Evolutionary conservation across 2,329 filamentous ascomycete genomes (phyloP), one percentile per base, ranked within the genome.

Genomic region (Gliomastix tumulicola): DNA sequence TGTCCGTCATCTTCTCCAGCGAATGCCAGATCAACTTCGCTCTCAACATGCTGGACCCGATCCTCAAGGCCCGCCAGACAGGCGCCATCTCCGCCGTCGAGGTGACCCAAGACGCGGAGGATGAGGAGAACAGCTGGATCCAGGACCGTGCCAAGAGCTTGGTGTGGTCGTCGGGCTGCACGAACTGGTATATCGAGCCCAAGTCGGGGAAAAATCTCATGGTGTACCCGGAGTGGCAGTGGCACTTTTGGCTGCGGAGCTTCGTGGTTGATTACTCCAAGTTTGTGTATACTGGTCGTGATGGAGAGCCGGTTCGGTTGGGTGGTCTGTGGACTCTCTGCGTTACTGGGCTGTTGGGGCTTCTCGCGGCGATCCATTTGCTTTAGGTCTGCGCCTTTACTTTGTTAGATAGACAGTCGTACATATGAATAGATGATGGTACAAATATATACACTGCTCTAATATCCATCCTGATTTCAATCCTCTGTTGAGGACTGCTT

Each of bases 141-240:
- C 65, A 74, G 34, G 32, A 44, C 1, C 57, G 60, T 35, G 60
- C 63, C 0, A 63, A 55, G 32, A 53, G 54, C 23, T 47, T 72
- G 2, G 69, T 74, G 1, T 75, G 66, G 66, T 50, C 58, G 0
- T 62, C 60, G 2, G 69, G 70, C 1, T 75, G 71, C 42, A 65
- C 61, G 2, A 66, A 60, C n/a, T 75, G 70, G 71, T 69, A 62
- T 4, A 55, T 75, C 3, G 65, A 74, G 39, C 50, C 55, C 0
- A 58, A 57, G 32, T 68, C 67, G 0, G 60, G 62, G 1, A 54
- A 63, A 32, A 75, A 74, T 40, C 68, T 65, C 0, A 66, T 66
- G 45, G 68, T 74, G 58, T 74, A 70, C 43, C 69, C 69, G 0
- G 65, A 71, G 33, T 72, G 63, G 57, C 67, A 72, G 46, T 71